Percentiles rank a stretch among this genome's conserved stretches.
These are phyloP conservation scores for Chlamydomonas reinhardtii DNA, from an alignment of 163 green algal genomes.

Conservation along the genomic window DNA sequence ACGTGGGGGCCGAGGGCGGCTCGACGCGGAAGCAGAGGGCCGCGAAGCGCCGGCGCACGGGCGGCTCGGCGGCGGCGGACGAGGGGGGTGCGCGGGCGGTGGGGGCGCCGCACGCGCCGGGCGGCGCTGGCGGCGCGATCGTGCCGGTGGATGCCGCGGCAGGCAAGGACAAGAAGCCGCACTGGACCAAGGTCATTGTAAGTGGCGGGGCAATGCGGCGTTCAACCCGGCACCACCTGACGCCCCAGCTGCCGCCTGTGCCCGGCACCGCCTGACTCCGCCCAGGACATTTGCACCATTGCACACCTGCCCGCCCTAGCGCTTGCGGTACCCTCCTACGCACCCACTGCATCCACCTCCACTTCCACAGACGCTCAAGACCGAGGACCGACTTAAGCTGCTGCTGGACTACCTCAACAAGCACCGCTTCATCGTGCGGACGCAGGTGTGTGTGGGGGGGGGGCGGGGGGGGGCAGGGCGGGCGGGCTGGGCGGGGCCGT, in stretches of 20 bases:
- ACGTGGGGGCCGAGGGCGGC: neutral
- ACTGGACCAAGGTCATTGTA: conserved; percentile 48
- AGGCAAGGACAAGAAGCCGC: conserved; percentile 28
- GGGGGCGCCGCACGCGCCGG: neutral
- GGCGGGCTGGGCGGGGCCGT: no score
- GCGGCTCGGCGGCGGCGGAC: neutral
- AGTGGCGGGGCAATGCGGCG: no score
- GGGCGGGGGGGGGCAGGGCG: neutral
- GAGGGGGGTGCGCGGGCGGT: neutral
- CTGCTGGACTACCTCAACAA: conserved; percentile 42
- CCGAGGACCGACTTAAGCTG: conserved; percentile 51
- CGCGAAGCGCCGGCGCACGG: neutral
- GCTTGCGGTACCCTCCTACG: no score
- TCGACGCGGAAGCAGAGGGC: neutral
- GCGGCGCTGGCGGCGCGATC: neutral
- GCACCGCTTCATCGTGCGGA: conserved; percentile 42
- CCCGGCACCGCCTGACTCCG: no score
- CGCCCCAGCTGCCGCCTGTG: neutral
- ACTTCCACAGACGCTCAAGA: conserved; percentile 36
- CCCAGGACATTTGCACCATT: no score
- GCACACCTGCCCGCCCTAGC: no score
- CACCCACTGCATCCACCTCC: neutral
- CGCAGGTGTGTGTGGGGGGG: conserved; percentile 21
- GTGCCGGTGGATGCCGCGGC: no score
- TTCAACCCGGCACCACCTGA: no score